These are phyloP conservation scores for Ustilago nuda DNA, from an alignment of 1,284 basidiomycete genomes.

Conservation along the genomic window DNA sequence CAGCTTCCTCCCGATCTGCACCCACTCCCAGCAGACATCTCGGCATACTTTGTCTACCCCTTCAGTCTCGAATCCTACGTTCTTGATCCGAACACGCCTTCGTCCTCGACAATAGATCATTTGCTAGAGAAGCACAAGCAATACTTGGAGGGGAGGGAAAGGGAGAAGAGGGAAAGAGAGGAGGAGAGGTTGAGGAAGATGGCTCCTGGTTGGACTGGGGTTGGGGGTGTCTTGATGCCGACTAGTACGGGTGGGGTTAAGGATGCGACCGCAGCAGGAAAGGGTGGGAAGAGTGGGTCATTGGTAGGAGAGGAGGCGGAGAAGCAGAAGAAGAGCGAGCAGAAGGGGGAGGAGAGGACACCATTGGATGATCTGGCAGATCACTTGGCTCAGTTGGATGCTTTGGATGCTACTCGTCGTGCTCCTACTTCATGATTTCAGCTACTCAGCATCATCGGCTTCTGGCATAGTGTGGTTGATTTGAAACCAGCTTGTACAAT, in stretches of 20 bases:
- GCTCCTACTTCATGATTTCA: not conserved
- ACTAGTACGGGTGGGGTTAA: constrained; percentile 10
- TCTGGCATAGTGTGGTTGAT: not conserved
- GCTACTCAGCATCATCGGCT: too few species aligned
- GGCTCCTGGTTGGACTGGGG: constrained; percentile 38
- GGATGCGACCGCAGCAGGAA: not conserved
- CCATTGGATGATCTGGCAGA: constrained; percentile 50
- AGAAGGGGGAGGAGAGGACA: constrained; percentile 18
- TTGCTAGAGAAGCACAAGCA: constrained; percentile 29
- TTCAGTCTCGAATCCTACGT: constrained; percentile 61
- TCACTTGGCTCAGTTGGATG: constrained; percentile 46
- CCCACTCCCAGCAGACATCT: constrained; percentile 56
- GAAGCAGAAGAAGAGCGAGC: constrained; percentile 3
- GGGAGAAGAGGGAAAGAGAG: constrained; percentile 22
- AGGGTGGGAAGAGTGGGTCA: too few species aligned
- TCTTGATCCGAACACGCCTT: constrained; percentile 41
- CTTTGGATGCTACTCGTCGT: constrained; percentile 15
- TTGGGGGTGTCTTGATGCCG: constrained; percentile 26
- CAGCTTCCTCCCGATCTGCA: constrained; percentile 48
- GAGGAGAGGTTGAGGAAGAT: constrained; percentile 27
- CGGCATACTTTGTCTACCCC: constrained; percentile 62
- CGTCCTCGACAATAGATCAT: constrained; percentile 29
- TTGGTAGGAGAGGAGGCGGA: constrained; percentile 2
- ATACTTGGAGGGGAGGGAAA: constrained; percentile 32
- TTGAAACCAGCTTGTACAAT: not conserved